Percentiles rank a stretch among this genome's conserved stretches.
These are phyloP conservation scores for Apophysomyces elegans DNA, from an alignment of 371 early-diverging fungal genomes.

Conservation along the genomic window DNA sequence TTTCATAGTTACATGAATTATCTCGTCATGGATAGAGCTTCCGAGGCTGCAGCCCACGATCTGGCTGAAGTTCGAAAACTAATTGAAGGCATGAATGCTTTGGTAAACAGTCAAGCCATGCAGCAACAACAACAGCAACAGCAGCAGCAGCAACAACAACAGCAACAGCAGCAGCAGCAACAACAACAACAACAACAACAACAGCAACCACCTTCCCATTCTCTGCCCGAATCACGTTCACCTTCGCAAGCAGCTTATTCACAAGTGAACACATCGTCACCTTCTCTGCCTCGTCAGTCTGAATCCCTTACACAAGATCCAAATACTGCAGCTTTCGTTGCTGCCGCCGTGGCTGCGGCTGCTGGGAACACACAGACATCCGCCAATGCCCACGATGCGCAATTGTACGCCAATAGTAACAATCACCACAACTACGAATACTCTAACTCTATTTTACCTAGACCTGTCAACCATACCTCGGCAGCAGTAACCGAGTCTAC, in stretches of 20 bases:
- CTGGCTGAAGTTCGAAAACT: conserved; percentile 56
- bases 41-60: conserved; percentile 55
- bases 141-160: conserved; percentile 29
- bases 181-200: conserved; percentile 18
- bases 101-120: conserved; percentile 40
- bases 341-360: conserved; percentile 29
- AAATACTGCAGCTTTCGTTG: conserved; percentile 25
- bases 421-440: too few relatives aligned
- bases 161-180: conserved; percentile 30
- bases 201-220: conserved; percentile 13
- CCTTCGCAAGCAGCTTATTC: background rate
- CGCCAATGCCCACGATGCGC: background rate
- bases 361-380: conserved; percentile 13
- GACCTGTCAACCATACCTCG: background rate
- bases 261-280: background rate
- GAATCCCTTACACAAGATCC: conserved; percentile 11
- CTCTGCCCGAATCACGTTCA: conserved; percentile 9
- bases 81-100: conserved; percentile 55
- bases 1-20: conserved; percentile 13
- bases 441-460: background rate
- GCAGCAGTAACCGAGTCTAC: background rate
- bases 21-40: conserved; percentile 47
- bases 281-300: background rate
- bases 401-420: background rate
- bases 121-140: conserved; percentile 45